phyloP scores from a whole-genome alignment of 2,329 filamentous ascomycete genomes.

The Epichloe sp. region DNA sequence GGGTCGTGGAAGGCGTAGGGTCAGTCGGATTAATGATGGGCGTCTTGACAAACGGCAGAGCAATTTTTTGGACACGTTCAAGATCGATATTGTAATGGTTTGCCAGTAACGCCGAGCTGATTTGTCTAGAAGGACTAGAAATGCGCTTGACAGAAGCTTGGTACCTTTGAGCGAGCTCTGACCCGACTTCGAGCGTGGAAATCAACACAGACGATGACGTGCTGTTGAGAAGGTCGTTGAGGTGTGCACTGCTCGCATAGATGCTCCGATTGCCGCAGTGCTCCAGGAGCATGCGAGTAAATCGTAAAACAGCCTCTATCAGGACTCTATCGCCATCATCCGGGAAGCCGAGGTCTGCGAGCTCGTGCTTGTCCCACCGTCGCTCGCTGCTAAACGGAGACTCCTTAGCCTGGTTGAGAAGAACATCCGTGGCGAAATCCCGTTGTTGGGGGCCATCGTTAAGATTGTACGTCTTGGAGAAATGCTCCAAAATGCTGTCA shows the following conservation, averaged over 20 bases:
- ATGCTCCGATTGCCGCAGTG: conserved; percentile 95
- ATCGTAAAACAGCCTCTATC: conserved; percentile 66
- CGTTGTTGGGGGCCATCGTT: conserved; percentile 66
- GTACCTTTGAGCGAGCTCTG: conserved; percentile 84
- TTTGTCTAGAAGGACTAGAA: conserved; percentile 47
- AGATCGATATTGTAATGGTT: conserved; percentile 74
- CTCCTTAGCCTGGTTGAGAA: conserved; percentile 44
- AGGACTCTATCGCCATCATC: conserved; percentile 69
- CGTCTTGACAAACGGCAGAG: conserved; percentile 69
- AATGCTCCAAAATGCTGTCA: conserved; percentile 72
- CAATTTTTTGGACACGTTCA: conserved; percentile 74
- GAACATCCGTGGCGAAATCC: conserved; percentile 56
- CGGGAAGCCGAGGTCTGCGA: conserved; percentile 49
- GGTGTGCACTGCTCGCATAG: conserved; percentile 82
- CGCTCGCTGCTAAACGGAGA: conserved; percentile 36
- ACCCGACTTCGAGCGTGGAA: conserved; percentile 63
- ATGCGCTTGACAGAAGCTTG: conserved; percentile 75
- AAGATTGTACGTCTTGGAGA: conserved; percentile 69
- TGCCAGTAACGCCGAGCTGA: conserved; percentile 60
- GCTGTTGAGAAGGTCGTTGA: conserved; percentile 81
- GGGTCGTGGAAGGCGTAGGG: conserved; percentile 38
- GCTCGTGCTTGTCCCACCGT: conserved; percentile 29
- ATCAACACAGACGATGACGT: conserved; percentile 70
- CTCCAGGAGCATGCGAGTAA: conserved; percentile 78
- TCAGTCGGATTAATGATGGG: conserved; percentile 40